phyloP scores from a whole-genome alignment of 768 basidiomycete species.

The Pleurotus cornucopiae region DNA sequence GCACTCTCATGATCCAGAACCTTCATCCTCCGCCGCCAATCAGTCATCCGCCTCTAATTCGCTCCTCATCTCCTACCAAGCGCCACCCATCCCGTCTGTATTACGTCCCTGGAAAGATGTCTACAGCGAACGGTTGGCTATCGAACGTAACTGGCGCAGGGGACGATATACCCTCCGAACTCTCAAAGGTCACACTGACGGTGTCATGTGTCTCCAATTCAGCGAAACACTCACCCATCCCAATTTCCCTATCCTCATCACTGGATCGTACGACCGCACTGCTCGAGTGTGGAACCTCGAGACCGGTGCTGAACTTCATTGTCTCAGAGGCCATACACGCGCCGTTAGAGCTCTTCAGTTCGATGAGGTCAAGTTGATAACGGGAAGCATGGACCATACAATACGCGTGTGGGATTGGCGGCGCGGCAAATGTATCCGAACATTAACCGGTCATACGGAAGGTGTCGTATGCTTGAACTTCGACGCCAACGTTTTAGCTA shows the following conservation, averaged over 20 bases:
- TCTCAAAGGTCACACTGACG: constrained; percentile 90
- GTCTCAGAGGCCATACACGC: constrained; percentile 85
- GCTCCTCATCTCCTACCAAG: constrained; percentile 17
- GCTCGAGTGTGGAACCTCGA: constrained; percentile 96
- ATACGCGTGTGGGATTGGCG: constrained; percentile 97
- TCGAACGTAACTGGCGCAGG: constrained; percentile 96
- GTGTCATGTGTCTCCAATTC: constrained; percentile 97
- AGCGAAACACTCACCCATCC: constrained; percentile 80
- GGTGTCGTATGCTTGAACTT: constrained; percentile 91
- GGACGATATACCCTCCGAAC: constrained; percentile 84
- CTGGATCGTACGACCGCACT: constrained; percentile 95
- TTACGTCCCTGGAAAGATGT: constrained; percentile 98
- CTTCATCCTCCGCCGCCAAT: constrained; percentile 11
- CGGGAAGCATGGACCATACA: constrained; percentile 93
- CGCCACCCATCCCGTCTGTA: constrained; percentile 26
- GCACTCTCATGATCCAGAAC: constrained; percentile 9
- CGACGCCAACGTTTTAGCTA: constrained; percentile 87
- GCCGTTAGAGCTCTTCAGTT: constrained; percentile 94
- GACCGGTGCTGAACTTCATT: constrained; percentile 78
- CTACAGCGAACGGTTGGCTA: constrained; percentile 93
- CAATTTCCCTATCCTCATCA: constrained; percentile 90
- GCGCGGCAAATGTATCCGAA: constrained; percentile 81
- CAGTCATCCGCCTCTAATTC: not conserved
- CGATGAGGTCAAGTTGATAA: constrained; percentile 92
- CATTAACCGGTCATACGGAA: constrained; percentile 84